Base-by-base conservation (phyloP, 495 filamentous ascomycete genomes). In the Daldinia childiae region DNA sequence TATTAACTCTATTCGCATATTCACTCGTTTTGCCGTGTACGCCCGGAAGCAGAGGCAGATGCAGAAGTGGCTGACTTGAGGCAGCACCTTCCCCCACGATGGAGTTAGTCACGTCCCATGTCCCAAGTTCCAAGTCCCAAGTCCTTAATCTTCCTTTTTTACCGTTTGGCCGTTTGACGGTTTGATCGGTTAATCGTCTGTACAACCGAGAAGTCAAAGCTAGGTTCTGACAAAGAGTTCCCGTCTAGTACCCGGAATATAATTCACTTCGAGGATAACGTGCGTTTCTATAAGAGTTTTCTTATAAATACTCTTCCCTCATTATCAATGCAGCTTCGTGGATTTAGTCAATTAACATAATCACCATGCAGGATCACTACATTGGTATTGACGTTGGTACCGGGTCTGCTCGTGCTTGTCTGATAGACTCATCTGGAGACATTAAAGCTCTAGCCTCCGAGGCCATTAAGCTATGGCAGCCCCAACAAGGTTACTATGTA, bases 371-470 rank as follows among this genome's bases (percentile, higher is more conserved):
- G 79, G 78, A 86, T 60, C 81, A 89, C 68, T 98, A 92, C 79
- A 93, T 98, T 74, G 95, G 95, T 48, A 92, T 98, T 62, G 95
- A 99, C 78, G 95, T 98, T 59, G 95, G 95, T 51, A 99, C 95
- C 6, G 95, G 95, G 52, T 97, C 93, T 76, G 94, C 94, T 19
- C 87, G 95, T 75, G 95, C 95, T 15, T 98, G 95, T 82, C 91
- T 98, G 79, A 96, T 98, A 76, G 91, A 97, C 80, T 84, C 86
- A 51, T 90, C 91, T 29, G 95, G 95, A 30, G 93, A 97, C 69
- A 98, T 99, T 79, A 92, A 96, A 58, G 95, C 92, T 6, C 82
- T 98, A 69, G 93, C 94, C 17, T 91, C 93, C 3, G 90, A 97
- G 75, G 90, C 95, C 68, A 99, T 98, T 80, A 90, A 92, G 58